Evolutionary conservation across 192 early-diverging fungal genomes (phyloP).

Genomic region (Gigaspora rosea): DNA sequence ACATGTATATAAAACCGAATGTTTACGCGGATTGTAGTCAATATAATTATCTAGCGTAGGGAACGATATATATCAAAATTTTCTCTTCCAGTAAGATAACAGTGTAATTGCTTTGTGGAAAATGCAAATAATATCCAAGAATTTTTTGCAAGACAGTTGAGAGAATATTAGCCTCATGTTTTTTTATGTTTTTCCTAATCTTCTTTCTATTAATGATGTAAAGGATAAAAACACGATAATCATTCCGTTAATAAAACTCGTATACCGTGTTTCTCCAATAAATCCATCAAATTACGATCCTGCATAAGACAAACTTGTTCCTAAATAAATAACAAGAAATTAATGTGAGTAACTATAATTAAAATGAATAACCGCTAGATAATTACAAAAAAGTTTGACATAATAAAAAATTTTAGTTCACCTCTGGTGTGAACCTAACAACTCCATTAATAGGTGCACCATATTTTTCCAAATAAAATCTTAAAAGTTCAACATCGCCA

Average conservation of each 20-base stretch:
- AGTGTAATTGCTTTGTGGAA: no score
- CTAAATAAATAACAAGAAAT: neutral
- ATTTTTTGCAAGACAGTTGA: no score
- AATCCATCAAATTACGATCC: slow-evolving; percentile 9
- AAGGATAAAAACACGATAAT: neutral
- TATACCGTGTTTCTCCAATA: slow-evolving; percentile 27
- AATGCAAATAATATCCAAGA: no score
- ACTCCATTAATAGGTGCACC: slow-evolving; percentile 35
- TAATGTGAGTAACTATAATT: neutral
- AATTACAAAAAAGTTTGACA: neutral
- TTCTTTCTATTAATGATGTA: no score
- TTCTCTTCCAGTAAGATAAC: no score
- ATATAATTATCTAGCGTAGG: no score
- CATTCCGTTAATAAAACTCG: slow-evolving; percentile 19
- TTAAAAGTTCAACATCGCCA: slow-evolving; percentile 43
- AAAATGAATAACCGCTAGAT: neutral
- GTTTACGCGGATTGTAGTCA: no score
- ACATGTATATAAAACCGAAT: no score
- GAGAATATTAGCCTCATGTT: no score
- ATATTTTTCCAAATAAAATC: slow-evolving; percentile 47
- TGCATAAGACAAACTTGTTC: slow-evolving; percentile 26
- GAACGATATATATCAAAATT: no score
- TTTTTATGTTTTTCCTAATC: no score
- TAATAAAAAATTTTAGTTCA: neutral
- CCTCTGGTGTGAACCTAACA: slow-evolving; percentile 26